Percentiles rank a stretch among this genome's conserved stretches.
Evolutionary conservation across 768 basidiomycete genomes (phyloP).

Genomic region (Lepiota subincarnata): DNA sequence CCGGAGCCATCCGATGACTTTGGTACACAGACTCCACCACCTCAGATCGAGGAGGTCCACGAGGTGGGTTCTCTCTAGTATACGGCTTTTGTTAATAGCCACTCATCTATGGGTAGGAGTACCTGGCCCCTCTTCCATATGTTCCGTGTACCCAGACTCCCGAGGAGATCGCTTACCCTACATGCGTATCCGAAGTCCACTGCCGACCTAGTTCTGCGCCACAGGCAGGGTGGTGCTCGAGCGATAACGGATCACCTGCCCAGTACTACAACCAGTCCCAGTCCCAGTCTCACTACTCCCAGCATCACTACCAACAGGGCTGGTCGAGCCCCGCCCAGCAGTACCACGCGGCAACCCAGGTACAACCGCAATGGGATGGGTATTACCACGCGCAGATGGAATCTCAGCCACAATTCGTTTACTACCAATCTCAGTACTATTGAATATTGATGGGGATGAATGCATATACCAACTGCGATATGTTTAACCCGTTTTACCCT

Average conservation of each 20-base stretch:
- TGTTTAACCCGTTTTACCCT: no score
- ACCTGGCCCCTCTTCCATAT: background rate
- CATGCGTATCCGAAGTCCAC: background rate
- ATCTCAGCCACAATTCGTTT: constrained; percentile 4
- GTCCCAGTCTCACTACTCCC: background rate
- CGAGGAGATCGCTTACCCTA: background rate
- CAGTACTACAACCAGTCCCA: background rate
- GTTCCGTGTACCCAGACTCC: background rate
- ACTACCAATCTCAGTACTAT: constrained; percentile 9
- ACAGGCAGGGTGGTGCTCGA: background rate
- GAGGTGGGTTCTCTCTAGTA: background rate
- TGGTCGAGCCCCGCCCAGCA: background rate
- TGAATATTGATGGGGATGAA: background rate
- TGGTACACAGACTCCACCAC: background rate
- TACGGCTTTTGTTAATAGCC: no score
- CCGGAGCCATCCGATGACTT: background rate
- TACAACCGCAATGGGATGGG: constrained; percentile 1
- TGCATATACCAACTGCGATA: background rate
- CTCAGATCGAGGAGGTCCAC: background rate
- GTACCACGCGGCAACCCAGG: background rate
- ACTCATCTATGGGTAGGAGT: background rate
- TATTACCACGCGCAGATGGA: constrained; percentile 6
- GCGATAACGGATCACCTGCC: background rate
- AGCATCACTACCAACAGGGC: background rate
- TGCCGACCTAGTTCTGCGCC: background rate